Conservation (phyloP, 306 rosid species). For the Sindora glabra region DNA sequence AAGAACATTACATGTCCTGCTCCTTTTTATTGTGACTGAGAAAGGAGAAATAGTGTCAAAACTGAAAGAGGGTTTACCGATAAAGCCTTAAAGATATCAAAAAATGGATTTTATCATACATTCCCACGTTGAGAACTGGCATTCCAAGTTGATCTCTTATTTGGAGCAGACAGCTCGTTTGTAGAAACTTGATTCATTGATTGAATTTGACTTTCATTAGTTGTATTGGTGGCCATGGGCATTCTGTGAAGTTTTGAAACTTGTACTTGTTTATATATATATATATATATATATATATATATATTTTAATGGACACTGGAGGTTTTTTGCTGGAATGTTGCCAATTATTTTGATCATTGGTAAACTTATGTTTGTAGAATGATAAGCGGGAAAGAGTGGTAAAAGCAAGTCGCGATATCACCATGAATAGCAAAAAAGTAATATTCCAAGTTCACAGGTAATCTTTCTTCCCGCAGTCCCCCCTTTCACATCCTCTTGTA, state of each 20-base stretch:
- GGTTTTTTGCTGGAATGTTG: neutral
- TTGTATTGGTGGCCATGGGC: neutral
- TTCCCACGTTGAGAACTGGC: too few species aligned
- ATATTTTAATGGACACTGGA: neutral
- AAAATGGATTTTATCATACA: too few species aligned
- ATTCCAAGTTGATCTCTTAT: neutral
- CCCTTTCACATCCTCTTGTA: neutral
- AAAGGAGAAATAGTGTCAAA: neutral
- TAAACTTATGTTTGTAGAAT: constrained; percentile 41
- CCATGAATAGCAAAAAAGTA: constrained; percentile 94
- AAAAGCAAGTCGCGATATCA: constrained; percentile 90
- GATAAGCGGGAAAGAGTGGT: constrained; percentile 91
- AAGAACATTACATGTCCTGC: neutral
- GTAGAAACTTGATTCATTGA: neutral
- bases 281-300: too few species aligned
- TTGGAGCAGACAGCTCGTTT: neutral
- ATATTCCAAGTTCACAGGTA: constrained; percentile 98
- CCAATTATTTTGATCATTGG: constrained; percentile 9
- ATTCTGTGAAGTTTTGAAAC: too few species aligned
- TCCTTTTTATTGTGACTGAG: neutral
- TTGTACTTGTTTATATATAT: too few species aligned
- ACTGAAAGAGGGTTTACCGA: neutral
- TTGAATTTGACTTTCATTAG: constrained; percentile 2
- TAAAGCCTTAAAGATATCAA: too few species aligned
- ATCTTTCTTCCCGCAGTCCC: neutral